Evolutionary conservation across 306 rosid species (phyloP).

Genomic region (Betula pendula): DNA sequence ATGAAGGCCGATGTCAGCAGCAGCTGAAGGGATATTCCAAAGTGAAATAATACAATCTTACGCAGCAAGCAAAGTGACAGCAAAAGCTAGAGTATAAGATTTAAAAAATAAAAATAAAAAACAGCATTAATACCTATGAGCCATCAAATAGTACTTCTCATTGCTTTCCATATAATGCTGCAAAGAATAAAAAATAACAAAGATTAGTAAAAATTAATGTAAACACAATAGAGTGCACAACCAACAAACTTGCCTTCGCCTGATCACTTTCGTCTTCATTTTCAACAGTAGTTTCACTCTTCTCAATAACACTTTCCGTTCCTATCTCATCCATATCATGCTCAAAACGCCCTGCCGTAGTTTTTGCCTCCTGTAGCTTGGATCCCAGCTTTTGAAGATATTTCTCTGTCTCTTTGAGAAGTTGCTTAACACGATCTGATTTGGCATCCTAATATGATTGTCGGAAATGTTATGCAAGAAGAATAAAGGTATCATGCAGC

Average conservation of each 20-base stretch:
- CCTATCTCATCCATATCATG: conserved; percentile 69
- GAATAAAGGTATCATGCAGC: conserved; percentile 7
- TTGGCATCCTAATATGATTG: conserved; percentile 76
- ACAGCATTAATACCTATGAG: conserved; percentile 72
- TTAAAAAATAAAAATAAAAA: conserved; percentile 14
- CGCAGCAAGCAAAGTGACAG: conserved; percentile 21
- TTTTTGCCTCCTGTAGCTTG: conserved; percentile 81
- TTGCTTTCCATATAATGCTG: conserved; percentile 99
- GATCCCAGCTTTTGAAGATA: conserved; percentile 99
- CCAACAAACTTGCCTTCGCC: conserved; percentile 77
- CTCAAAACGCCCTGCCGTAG: conserved; percentile 63
- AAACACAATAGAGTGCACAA: conserved; percentile 22
- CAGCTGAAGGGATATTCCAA: not conserved
- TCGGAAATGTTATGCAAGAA: conserved; percentile 16
- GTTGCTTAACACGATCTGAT: conserved; percentile 99
- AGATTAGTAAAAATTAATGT: conserved; percentile 24
- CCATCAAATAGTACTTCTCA: conserved; percentile 98
- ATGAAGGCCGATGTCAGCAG: conserved; percentile 2
- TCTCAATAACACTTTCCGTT: conserved; percentile 43
- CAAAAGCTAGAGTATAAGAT: conserved; percentile 12
- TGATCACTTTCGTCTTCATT: conserved; percentile 97
- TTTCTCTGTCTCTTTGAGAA: conserved; percentile 95
- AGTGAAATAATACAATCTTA: conserved; percentile 2
- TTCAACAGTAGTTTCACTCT: conserved; percentile 64
- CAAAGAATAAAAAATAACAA: conserved; percentile 28